Evolutionary conservation across 2,329 filamentous ascomycete species (phyloP), one percentile per base, ranked within the genome.

Genomic region (Aspergillus japonicus): DNA sequence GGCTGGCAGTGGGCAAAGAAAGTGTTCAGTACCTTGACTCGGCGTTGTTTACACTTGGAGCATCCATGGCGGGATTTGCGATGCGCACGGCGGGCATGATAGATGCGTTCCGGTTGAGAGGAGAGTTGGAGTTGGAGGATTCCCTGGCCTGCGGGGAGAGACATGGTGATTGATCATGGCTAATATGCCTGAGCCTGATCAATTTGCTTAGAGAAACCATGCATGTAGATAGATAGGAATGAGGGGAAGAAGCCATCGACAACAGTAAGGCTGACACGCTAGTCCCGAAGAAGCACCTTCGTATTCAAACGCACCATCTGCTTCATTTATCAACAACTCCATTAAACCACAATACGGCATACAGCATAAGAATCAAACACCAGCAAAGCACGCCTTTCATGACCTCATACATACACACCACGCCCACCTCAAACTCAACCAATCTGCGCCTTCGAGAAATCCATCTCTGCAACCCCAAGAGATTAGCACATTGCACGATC

Each of bases 371-470:
- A 33, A 42, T 10, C 33, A 26, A 35, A 39, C n/a, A 39, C 19
- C 39, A 54, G 29, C 50, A 52, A 52, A 6, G 50, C 35, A 31
- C 19, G 49, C 23, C 23, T 3, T 35, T 56, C 54, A 61, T 64
- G 66, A 66, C 60, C 65, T 66, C 66, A 69, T 70, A 68, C 58
- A 68, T 58, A 47, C 23, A 12, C 52, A 56, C 48, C 50, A 58
- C 10, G 33, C 26, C 33, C 10, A 26, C 11, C 11, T 24, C 16
- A 31, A 35, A 4, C 47, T 76, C 68, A 82, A 55, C 80, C 81
- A 59, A 88, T 85, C 78, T 88, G 86, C 19, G 84, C 86, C 64
- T 87, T 84, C 16, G 82, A 85, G 68, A 89, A 89, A 71, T 89
- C 86, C 86, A 89, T 87, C 77, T 89, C 86, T 78, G 61, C 21